Evolutionary conservation across 306 rosid genomes (phyloP), one percentile per base, ranked within the genome.

Genomic region (Glycine latifolia): DNA sequence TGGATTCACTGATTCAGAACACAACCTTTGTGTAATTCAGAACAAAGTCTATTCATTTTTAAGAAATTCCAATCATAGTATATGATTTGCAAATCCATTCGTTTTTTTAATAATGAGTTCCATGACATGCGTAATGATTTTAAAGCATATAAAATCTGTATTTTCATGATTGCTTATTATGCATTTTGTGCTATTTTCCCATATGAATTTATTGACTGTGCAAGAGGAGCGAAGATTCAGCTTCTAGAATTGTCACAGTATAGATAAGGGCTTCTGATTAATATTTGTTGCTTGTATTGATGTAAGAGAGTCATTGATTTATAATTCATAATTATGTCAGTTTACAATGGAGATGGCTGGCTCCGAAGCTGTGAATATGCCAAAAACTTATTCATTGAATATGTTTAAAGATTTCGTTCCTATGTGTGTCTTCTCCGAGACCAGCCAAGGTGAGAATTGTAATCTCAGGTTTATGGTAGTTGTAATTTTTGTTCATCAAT

Each of bases 351-450:
- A 95, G 90, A 91, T 92, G 91, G 88, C 94, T 35, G 87, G 87
- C 66, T 73, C 90, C 1, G 99, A 87, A 54, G 50, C 89, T 47
- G 94, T 86, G 17, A 89, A 86, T 77, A 81, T 87, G 83, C 92
- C 97, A 0, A 92, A 93, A 83, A 83, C 87, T 50, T 95, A 92
- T 79, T 84, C 94, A 33, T 79, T 95, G 90, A 95, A 93, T 81
- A 93, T 93, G 99, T 91, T 86, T 31, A 91, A 95, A 79, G 99
- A 95, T 86, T 91, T 95, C 7, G 91, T 95, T 87, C 99, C 99
- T 9, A 93, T 95, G 99, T 91, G 91, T 15, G 92, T 95, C 46
- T 91, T 95, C 82, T 93, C 98, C 0, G 99, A 95, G 87, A 48
- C 94, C 83, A 91, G 85, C 82, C 98, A 91, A 87, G 98, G 99